Conservation (phyloP, 768 basidiomycete genomes). For the Pulveroboletus sp. region DNA sequence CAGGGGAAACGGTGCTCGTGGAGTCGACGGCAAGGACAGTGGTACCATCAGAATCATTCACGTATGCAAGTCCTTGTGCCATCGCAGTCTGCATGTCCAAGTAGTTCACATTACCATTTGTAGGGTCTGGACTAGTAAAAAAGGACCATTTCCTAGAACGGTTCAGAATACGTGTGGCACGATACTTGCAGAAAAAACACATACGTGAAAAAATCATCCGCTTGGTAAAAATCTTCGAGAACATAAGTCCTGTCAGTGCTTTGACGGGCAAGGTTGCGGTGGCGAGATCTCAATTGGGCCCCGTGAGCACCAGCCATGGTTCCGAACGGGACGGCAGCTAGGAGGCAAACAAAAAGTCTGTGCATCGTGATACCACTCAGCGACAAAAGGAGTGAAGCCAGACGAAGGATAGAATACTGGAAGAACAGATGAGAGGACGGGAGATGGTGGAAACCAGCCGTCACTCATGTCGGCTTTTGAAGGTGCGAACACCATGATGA, state of each 20-base stretch:
- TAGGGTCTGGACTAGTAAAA: slow-evolving; percentile 61
- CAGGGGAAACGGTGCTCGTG: slow-evolving; percentile 41
- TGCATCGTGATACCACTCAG: slow-evolving; percentile 24
- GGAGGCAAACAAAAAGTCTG: slow-evolving; percentile 29
- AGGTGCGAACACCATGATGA: background rate
- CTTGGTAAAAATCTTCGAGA: slow-evolving; percentile 40
- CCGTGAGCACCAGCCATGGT: slow-evolving; percentile 36
- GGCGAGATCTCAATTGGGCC: slow-evolving; percentile 24
- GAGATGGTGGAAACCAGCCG: background rate
- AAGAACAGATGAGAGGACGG: background rate
- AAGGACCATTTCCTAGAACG: slow-evolving; percentile 61
- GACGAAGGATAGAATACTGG: background rate
- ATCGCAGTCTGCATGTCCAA: slow-evolving; percentile 44
- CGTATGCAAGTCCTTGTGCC: slow-evolving; percentile 52
- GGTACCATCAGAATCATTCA: slow-evolving; percentile 49
- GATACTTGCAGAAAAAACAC: slow-evolving; percentile 10
- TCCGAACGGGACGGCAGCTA: slow-evolving; percentile 30
- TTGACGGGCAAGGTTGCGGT: slow-evolving; percentile 22
- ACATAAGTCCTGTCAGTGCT: slow-evolving; percentile 29
- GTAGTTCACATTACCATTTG: slow-evolving; percentile 64
- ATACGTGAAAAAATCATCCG: slow-evolving; percentile 59
- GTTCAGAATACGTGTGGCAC: background rate
- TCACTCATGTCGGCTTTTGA: slow-evolving; percentile 4
- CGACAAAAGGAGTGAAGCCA: slow-evolving; percentile 7
- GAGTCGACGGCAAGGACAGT: slow-evolving; percentile 63